phyloP scores from a whole-genome alignment of 2,329 filamentous ascomycete species.

The Emmonsiellopsis sp. region DNA sequence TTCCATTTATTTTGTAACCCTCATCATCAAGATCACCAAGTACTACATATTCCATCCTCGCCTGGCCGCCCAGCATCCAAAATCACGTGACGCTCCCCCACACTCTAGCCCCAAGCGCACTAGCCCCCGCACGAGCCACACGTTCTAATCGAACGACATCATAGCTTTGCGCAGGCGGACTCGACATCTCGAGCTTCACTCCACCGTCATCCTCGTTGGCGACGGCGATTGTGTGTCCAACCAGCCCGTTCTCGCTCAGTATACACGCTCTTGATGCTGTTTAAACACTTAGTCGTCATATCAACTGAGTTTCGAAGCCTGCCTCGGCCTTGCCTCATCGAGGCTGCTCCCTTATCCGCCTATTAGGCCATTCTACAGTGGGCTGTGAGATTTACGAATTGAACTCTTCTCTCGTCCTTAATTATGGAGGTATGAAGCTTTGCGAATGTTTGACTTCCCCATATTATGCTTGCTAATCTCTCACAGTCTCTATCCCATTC shows the following conservation, averaged over 20 bases:
- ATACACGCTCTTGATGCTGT: background rate
- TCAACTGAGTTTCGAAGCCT: too few relatives aligned
- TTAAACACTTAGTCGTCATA: too few relatives aligned
- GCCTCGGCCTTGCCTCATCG: too few relatives aligned
- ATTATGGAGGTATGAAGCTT: constrained; percentile 1
- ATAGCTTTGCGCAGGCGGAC: background rate
- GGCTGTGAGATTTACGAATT: too few relatives aligned
- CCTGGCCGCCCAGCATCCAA: too few relatives aligned
- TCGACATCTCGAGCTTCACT: background rate
- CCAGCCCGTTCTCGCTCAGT: background rate
- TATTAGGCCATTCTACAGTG: too few relatives aligned
- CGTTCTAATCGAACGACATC: background rate
- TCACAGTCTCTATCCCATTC: constrained; percentile 12
- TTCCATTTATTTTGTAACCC: too few relatives aligned
- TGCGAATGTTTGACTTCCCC: background rate
- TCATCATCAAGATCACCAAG: too few relatives aligned
- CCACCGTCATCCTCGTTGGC: background rate
- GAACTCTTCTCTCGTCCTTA: background rate
- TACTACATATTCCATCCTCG: too few relatives aligned
- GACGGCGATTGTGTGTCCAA: background rate
- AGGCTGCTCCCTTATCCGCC: too few relatives aligned
- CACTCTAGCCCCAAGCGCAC: background rate
- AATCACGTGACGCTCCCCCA: background rate
- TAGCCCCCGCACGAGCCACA: background rate
- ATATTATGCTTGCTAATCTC: background rate